phyloP scores from a whole-genome alignment of 768 basidiomycete species.

The Rubroboletus satanas region DNA sequence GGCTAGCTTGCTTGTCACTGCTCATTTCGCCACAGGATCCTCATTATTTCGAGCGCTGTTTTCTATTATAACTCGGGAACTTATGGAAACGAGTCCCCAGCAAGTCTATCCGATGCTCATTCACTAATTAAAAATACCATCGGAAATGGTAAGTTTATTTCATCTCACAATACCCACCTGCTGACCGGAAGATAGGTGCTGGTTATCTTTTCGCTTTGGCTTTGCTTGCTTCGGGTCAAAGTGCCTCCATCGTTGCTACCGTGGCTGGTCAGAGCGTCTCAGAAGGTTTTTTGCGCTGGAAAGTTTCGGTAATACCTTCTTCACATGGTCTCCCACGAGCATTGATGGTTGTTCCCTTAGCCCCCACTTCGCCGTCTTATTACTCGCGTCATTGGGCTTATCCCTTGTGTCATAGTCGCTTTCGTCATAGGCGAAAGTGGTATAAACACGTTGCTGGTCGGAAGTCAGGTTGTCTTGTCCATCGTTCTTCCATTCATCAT shows the following conservation, averaged over 20 bases:
- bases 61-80: constrained; percentile 59
- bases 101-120: constrained; percentile 83
- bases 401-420: constrained; percentile 81
- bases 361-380: constrained; percentile 73
- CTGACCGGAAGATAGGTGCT: constrained; percentile 46
- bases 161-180: background rate
- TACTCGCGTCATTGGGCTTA: constrained; percentile 76
- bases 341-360: constrained; percentile 37
- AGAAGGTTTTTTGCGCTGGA: constrained; percentile 88
- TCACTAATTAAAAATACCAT: constrained; percentile 62
- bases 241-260: constrained; percentile 85
- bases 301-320: constrained; percentile 53
- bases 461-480: constrained; percentile 79
- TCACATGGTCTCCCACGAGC: constrained; percentile 20
- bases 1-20: background rate
- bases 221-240: constrained; percentile 82
- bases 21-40: constrained; percentile 47
- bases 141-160: constrained; percentile 52
- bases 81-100: constrained; percentile 42
- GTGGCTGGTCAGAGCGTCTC: constrained; percentile 87
- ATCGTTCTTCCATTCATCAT: constrained; percentile 83
- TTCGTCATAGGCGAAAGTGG: constrained; percentile 65
- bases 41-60: constrained; percentile 78
- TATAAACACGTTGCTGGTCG: constrained; percentile 76
- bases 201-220: constrained; percentile 88